phyloP scores from a whole-genome alignment of 257 asterid genomes.

The Forsythia suspensa region DNA sequence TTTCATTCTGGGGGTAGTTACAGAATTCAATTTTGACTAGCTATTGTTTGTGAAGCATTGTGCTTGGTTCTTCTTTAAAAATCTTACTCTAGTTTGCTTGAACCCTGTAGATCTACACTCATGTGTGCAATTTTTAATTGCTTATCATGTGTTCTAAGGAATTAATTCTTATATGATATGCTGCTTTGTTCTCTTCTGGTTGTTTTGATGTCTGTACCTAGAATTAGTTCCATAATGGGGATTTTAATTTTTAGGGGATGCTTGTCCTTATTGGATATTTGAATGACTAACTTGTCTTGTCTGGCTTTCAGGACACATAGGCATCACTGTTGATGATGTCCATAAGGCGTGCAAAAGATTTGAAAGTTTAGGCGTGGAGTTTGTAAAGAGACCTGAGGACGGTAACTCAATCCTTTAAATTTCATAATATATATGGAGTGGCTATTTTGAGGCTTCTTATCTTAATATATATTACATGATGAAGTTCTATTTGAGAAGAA shows the following conservation, averaged over 20 bases:
- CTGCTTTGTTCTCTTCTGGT: conserved; percentile 1
- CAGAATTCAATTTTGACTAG: neutral
- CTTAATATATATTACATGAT: neutral
- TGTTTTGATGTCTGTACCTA: conserved; percentile 1
- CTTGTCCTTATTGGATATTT: neutral
- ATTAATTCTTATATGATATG: neutral
- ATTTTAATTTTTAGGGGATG: neutral
- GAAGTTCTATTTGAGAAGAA: neutral
- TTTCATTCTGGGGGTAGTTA: neutral
- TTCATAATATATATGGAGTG: neutral
- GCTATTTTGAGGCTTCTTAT: neutral
- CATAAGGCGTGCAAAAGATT: conserved; percentile 81
- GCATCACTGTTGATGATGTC: conserved; percentile 77
- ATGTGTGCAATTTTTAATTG: neutral
- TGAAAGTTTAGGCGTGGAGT: conserved; percentile 77
- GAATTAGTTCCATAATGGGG: neutral
- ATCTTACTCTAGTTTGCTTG: neutral
- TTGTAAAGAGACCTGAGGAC: conserved; percentile 73
- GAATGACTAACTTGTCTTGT: conserved; percentile 13
- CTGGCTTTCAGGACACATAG: conserved; percentile 72
- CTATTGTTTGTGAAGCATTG: neutral
- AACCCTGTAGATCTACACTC: neutral
- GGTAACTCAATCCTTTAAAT: conserved; percentile 44
- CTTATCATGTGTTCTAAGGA: neutral
- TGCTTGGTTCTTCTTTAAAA: neutral